Evolutionary conservation across 352 stramenopile species (phyloP).

Genomic region (Phytopythium helicoides): DNA sequence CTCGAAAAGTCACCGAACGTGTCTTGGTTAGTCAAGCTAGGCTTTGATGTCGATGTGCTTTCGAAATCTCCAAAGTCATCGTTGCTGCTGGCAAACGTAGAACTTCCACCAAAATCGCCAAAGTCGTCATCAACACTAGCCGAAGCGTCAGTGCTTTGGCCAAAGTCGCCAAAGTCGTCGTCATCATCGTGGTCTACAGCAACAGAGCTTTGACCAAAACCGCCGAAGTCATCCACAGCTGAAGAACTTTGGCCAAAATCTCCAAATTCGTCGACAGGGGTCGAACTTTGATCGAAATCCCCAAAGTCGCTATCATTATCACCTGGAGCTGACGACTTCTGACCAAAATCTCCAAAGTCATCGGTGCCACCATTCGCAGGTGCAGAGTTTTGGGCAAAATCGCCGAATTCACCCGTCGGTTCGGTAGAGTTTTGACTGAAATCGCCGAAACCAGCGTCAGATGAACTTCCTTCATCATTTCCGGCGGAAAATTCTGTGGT

Average conservation of each 20-base stretch:
- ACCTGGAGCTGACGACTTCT: neutral
- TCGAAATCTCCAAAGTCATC: conserved; percentile 40
- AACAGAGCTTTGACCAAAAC: conserved; percentile 28
- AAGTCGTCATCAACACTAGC: conserved; percentile 25
- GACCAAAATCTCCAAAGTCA: too few species aligned
- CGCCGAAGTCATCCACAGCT: conserved; percentile 17
- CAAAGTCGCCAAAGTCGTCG: conserved; percentile 42
- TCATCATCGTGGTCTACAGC: conserved; percentile 12
- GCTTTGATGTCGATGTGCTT: neutral
- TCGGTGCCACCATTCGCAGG: too few species aligned
- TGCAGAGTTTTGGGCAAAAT: too few species aligned
- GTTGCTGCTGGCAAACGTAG: conserved; percentile 10
- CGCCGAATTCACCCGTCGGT: too few species aligned
- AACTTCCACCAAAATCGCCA: conserved; percentile 35
- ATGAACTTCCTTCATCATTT: neutral
- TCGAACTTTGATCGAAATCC: conserved; percentile 26
- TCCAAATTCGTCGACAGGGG: conserved; percentile 13
- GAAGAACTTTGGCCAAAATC: conserved; percentile 8
- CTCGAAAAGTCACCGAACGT: conserved; percentile 31
- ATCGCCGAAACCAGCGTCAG: too few species aligned
- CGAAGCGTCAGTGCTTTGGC: conserved; percentile 9
- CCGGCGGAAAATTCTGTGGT: conserved; percentile 7
- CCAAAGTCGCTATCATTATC: conserved; percentile 36
- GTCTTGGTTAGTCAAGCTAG: conserved; percentile 14
- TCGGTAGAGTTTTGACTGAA: too few species aligned